phyloP scores from a whole-genome alignment of 768 basidiomycete species.

The Tylopilus rubrobrunneus region DNA sequence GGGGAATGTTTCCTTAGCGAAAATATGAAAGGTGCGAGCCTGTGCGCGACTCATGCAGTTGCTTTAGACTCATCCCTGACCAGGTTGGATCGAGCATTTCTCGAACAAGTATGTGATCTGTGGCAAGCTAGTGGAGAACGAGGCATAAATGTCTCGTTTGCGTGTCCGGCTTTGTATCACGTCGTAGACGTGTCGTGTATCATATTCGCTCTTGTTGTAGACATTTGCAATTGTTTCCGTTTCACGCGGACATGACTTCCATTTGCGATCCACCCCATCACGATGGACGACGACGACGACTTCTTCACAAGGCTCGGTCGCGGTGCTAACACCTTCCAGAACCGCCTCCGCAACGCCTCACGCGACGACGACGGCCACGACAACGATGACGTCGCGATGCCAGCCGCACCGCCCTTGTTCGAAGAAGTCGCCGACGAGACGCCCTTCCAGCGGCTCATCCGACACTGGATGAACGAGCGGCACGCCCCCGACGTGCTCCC shows the following conservation, averaged over 20 bases:
- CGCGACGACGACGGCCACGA: conserved; percentile 16
- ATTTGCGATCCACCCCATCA: background rate
- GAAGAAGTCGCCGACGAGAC: conserved; percentile 46
- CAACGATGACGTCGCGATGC: conserved; percentile 24
- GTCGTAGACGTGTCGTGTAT: conserved; percentile 5
- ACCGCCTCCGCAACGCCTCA: conserved; percentile 36
- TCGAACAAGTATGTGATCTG: conserved; percentile 89
- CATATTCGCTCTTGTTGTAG: conserved; percentile 7
- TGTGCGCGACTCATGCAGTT: background rate
- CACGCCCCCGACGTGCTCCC: conserved; percentile 78
- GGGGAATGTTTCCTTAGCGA: conserved; percentile 48
- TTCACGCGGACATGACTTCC: too few species aligned
- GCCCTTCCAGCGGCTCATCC: conserved; percentile 63
- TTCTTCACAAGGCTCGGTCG: conserved; percentile 28
- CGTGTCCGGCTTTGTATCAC: background rate
- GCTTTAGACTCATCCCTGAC: background rate
- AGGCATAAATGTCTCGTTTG: conserved; percentile 25
- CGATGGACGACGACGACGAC: conserved; percentile 23
- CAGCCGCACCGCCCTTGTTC: conserved; percentile 22
- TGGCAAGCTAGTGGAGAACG: conserved; percentile 83
- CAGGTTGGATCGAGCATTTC: conserved; percentile 94
- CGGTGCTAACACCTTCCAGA: conserved; percentile 23
- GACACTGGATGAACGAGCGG: conserved; percentile 85
- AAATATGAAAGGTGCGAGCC: conserved; percentile 74
- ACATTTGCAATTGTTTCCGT: too few species aligned